phyloP scores from a whole-genome alignment of 208 protist genomes.

The Trypanosoma avium region DNA sequence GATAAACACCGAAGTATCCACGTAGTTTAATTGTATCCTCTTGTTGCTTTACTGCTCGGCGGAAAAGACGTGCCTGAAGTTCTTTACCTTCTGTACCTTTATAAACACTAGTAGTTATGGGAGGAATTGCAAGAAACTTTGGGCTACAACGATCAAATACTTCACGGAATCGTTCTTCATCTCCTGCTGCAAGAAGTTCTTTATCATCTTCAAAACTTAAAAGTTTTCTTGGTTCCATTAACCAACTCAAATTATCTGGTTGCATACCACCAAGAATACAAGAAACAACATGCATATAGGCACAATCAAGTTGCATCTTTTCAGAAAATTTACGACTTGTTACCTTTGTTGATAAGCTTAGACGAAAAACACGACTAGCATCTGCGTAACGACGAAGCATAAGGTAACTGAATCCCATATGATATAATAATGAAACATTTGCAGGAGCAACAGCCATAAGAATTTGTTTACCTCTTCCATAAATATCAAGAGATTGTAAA shows the following conservation, averaged over 20 bases:
- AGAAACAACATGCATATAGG: conserved; percentile 81
- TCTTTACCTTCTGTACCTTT: conserved; percentile 85
- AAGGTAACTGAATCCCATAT: conserved; percentile 90
- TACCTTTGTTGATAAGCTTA: conserved; percentile 66
- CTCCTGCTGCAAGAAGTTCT: conserved; percentile 71
- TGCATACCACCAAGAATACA: conserved; percentile 83
- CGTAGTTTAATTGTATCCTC: conserved; percentile 86
- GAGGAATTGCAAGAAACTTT: conserved; percentile 84
- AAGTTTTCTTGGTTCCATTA: conserved; percentile 55
- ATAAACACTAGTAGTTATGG: conserved; percentile 45
- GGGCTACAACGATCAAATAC: conserved; percentile 90
- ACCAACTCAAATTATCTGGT: conserved; percentile 61
- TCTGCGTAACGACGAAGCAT: conserved; percentile 91
- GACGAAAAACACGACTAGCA: conserved; percentile 77
- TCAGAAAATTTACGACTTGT: conserved; percentile 80
- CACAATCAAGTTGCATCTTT: conserved; percentile 77
- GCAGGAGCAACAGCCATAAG: conserved; percentile 67
- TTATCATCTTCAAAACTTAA: conserved; percentile 83
- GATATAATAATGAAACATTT: conserved; percentile 79
- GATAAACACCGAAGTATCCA: conserved; percentile 89
- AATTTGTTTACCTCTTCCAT: conserved; percentile 59
- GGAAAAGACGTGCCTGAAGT: conserved; percentile 88
- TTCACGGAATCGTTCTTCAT: conserved; percentile 90
- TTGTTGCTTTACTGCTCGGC: conserved; percentile 87
- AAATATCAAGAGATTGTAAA: conserved; percentile 72